Evolutionary conservation across 352 stramenopile species (phyloP).

Genomic region (Globisporangium cystogenes): DNA sequence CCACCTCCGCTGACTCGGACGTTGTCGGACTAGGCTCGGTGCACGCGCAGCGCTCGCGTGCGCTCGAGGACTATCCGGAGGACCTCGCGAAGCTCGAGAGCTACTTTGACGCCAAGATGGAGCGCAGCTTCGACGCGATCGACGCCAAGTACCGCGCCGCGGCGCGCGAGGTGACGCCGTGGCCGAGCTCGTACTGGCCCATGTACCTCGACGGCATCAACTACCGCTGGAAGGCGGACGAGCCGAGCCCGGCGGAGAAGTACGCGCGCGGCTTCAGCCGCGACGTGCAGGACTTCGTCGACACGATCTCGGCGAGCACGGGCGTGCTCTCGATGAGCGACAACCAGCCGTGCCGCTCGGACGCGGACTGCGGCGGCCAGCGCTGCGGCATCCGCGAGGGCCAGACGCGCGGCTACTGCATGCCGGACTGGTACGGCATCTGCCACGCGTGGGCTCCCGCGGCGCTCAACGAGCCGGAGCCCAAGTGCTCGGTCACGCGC

Average conservation of each 20-base stretch:
- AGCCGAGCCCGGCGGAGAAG: conserved; percentile 41
- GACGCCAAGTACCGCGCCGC: too few species aligned
- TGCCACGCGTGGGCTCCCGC: conserved; percentile 15
- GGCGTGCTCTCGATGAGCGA: conserved; percentile 38
- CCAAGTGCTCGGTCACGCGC: conserved; percentile 19
- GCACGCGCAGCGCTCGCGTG: too few species aligned
- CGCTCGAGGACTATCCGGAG: too few species aligned
- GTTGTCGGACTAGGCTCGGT: too few species aligned
- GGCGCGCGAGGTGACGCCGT: too few species aligned
- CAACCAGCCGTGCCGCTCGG: conserved; percentile 18
- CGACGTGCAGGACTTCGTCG: conserved; percentile 25
- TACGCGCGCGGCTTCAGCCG: conserved; percentile 40
- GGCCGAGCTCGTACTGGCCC: conserved; percentile 68
- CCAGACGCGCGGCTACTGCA: conserved; percentile 6
- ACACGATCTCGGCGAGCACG: conserved; percentile 33
- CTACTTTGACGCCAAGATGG: too few species aligned
- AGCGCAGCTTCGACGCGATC: too few species aligned
- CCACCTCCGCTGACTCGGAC: too few species aligned
- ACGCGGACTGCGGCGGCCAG: conserved; percentile 21
- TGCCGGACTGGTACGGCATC: conserved; percentile 14
- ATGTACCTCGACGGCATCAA: conserved; percentile 57
- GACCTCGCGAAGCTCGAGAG: too few species aligned
- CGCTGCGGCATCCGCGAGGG: conserved; percentile 5
- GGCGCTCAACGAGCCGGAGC: conserved; percentile 33
- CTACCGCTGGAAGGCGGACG: conserved; percentile 27